These are phyloP conservation scores for Gilbertella persicaria DNA, from an alignment of 371 early-diverging fungal species.

Conservation along the genomic window DNA sequence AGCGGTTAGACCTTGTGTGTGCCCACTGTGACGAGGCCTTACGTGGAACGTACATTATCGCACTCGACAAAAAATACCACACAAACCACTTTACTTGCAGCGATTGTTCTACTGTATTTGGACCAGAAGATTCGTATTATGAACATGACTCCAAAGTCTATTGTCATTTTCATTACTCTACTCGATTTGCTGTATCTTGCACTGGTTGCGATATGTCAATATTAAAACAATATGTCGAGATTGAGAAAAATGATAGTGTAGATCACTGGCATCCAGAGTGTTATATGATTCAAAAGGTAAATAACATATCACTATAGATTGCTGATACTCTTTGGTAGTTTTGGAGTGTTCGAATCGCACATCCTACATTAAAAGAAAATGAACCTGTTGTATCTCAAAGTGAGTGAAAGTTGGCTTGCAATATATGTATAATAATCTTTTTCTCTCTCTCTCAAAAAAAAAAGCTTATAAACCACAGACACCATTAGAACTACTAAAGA, in stretches of 20 bases:
- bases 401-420: neutral
- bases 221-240: constrained; percentile 91
- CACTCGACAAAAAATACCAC: constrained; percentile 90
- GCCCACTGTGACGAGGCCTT: constrained; percentile 88
- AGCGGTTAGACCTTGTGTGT: constrained; percentile 84
- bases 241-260: constrained; percentile 72
- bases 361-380: constrained; percentile 22
- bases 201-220: constrained; percentile 93
- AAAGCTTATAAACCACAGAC: constrained; percentile 22
- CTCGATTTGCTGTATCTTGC: constrained; percentile 85
- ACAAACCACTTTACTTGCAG: constrained; percentile 96
- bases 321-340: too few relatives aligned
- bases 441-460: too few relatives aligned
- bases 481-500: constrained; percentile 21
- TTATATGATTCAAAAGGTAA: constrained; percentile 93
- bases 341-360: constrained; percentile 73
- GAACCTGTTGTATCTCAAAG: constrained; percentile 7
- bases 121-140: constrained; percentile 94
- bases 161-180: constrained; percentile 94
- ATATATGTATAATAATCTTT: too few relatives aligned
- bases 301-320: neutral
- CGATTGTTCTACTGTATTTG: constrained; percentile 89
- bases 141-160: constrained; percentile 90
- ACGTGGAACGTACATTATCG: constrained; percentile 90
- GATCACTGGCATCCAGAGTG: constrained; percentile 98